Evolutionary conservation across 2,329 filamentous ascomycete species (phyloP).

Genomic region (Venturia oleaginea): DNA sequence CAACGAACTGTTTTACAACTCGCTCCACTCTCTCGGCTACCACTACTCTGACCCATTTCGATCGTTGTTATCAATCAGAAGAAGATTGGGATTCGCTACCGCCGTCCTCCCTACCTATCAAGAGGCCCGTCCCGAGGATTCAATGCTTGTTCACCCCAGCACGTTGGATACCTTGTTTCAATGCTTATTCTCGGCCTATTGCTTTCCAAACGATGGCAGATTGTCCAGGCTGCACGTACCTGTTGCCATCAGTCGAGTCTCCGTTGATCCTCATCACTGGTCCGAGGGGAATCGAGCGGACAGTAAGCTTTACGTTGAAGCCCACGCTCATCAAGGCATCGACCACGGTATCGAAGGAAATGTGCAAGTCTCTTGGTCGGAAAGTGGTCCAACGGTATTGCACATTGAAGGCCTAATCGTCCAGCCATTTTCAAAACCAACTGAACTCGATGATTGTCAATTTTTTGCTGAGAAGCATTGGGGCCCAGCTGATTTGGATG

Average conservation of each 20-base stretch:
- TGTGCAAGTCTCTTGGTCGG: background rate
- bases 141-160: constrained; percentile 1
- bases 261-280: background rate
- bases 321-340: no score
- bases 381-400: no score
- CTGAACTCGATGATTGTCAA: background rate
- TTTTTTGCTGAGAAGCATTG: background rate
- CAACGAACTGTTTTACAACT: background rate
- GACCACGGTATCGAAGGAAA: background rate
- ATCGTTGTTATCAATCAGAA: background rate
- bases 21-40: background rate
- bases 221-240: background rate
- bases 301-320: no score
- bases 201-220: background rate
- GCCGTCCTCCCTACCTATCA: background rate
- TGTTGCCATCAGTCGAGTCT: background rate
- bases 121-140: background rate
- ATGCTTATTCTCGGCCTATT: background rate
- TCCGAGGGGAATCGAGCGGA: no score
- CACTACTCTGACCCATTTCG: background rate
- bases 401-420: background rate
- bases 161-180: constrained; percentile 6
- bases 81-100: background rate
- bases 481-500: background rate
- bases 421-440: background rate